Conservation (phyloP, 73 alveolate species). For the Halteria grandinella region DNA sequence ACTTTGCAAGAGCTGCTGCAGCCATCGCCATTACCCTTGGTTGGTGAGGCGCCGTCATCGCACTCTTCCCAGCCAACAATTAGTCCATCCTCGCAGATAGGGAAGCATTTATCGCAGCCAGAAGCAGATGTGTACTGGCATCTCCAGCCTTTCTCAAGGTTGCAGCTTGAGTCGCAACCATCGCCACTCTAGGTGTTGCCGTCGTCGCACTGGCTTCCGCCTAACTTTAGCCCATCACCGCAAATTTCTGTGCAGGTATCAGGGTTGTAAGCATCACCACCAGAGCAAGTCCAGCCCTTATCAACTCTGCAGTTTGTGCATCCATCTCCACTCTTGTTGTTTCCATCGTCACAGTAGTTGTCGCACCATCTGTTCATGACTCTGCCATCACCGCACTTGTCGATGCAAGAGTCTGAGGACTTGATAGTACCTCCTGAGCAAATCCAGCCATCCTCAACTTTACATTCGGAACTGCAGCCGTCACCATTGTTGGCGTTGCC, state of each 20-base stretch:
- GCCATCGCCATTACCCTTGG: too few relatives aligned
- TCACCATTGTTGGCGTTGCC: slow-evolving; percentile 1
- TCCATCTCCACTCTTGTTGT: slow-evolving; percentile 5
- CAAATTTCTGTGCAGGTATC: slow-evolving; percentile 58
- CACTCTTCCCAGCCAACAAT: too few relatives aligned
- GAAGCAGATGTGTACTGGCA: slow-evolving; percentile 29
- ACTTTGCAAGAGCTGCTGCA: background rate
- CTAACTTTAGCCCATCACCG: slow-evolving; percentile 49
- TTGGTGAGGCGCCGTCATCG: too few relatives aligned
- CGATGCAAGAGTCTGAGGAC: slow-evolving; percentile 7
- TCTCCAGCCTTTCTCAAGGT: slow-evolving; percentile 12
- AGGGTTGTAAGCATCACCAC: background rate
- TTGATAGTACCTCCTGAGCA: slow-evolving; percentile 39
- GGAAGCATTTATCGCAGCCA: slow-evolving; percentile 49
- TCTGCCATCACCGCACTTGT: slow-evolving; percentile 46
- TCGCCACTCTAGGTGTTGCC: background rate
- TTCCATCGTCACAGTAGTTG: slow-evolving; percentile 39
- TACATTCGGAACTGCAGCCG: slow-evolving; percentile 58
- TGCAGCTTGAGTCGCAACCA: slow-evolving; percentile 25
- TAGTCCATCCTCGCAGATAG: too few relatives aligned
- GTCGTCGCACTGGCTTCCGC: slow-evolving; percentile 16
- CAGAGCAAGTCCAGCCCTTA: slow-evolving; percentile 71
- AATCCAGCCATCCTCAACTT: slow-evolving; percentile 68
- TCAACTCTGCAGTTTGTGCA: slow-evolving; percentile 51
- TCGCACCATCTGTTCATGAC: too few relatives aligned